phyloP scores from a whole-genome alignment of 345 rosid species.

The Eucalyptus marginata region DNA sequence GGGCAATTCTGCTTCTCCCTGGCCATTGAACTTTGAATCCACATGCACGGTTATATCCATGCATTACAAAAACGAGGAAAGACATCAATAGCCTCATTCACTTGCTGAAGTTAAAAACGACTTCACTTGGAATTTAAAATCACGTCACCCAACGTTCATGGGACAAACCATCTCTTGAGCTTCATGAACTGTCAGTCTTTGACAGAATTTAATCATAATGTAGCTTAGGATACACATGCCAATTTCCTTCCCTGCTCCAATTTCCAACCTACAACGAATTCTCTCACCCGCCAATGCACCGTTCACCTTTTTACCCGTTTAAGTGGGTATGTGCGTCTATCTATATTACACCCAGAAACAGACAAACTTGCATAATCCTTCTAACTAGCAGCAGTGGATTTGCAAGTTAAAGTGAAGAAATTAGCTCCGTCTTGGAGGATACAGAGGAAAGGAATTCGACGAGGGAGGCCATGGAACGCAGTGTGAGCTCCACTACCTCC shows the following conservation, averaged over 20 bases:
- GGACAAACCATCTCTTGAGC: not conserved
- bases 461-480: slow-evolving; percentile 15
- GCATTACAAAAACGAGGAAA: not conserved
- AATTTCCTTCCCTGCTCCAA: not conserved
- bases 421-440: slow-evolving; percentile 2
- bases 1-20: not conserved
- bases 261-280: not conserved
- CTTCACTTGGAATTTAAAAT: not conserved
- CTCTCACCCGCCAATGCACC: not conserved
- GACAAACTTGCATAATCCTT: not conserved
- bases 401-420: slow-evolving; percentile 13
- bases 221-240: not conserved
- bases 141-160: not conserved
- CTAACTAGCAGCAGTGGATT: not conserved
- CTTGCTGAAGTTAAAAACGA: not conserved
- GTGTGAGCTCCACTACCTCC: slow-evolving; percentile 14
- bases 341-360: not conserved
- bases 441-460: slow-evolving; percentile 7
- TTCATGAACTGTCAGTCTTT: not conserved
- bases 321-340: not conserved
- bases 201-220: not conserved
- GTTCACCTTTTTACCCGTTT: not conserved
- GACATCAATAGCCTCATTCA: not conserved
- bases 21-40: not conserved
- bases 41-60: not conserved